Percentiles rank a stretch among this genome's conserved stretches.
Conservation (phyloP, 2,329 filamentous ascomycete genomes). For the Alternaria novae-zelandiae region DNA sequence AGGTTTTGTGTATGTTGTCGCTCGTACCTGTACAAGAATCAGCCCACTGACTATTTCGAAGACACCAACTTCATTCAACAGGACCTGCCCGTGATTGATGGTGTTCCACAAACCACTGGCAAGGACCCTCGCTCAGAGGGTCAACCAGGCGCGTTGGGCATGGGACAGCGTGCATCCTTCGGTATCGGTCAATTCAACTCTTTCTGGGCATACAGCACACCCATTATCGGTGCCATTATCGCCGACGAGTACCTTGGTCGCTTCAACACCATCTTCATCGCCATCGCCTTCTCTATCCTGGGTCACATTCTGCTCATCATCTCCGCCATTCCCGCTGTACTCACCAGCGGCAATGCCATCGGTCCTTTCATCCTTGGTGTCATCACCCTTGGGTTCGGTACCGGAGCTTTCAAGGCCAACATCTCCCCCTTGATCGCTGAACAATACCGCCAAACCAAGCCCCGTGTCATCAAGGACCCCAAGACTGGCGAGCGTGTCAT, state of each 20-base stretch:
- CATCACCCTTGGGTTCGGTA: slow-evolving; percentile 55
- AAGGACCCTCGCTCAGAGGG: slow-evolving; percentile 36
- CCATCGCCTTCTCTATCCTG: slow-evolving; percentile 55
- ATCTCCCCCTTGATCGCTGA: slow-evolving; percentile 72
- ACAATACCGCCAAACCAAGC: slow-evolving; percentile 67
- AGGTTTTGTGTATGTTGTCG: slow-evolving; percentile 63
- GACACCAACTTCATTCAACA: slow-evolving; percentile 51
- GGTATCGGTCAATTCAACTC: slow-evolving; percentile 48
- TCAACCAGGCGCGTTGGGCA: slow-evolving; percentile 44
- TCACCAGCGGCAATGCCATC: slow-evolving; percentile 53
- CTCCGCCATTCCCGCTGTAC: slow-evolving; percentile 59
- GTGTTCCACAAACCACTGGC: slow-evolving; percentile 40
- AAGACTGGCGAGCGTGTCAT: slow-evolving; percentile 71
- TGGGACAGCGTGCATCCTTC: slow-evolving; percentile 47
- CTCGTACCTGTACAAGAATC: not conserved
- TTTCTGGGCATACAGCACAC: slow-evolving; percentile 51
- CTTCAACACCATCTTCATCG: slow-evolving; percentile 66
- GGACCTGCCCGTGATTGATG: slow-evolving; percentile 44
- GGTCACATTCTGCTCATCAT: slow-evolving; percentile 63
- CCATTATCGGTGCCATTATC: slow-evolving; percentile 61
- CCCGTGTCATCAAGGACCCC: slow-evolving; percentile 61
- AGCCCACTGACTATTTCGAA: slow-evolving; percentile 16
- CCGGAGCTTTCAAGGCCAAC: slow-evolving; percentile 56
- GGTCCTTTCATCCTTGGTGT: slow-evolving; percentile 60
- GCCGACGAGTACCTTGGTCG: slow-evolving; percentile 66